A percentile compares a stretch with the other conserved stretches of the same genome.
Conservation (phyloP, 1,284 basidiomycete genomes). For the Melampsora larici-populina region DNA sequence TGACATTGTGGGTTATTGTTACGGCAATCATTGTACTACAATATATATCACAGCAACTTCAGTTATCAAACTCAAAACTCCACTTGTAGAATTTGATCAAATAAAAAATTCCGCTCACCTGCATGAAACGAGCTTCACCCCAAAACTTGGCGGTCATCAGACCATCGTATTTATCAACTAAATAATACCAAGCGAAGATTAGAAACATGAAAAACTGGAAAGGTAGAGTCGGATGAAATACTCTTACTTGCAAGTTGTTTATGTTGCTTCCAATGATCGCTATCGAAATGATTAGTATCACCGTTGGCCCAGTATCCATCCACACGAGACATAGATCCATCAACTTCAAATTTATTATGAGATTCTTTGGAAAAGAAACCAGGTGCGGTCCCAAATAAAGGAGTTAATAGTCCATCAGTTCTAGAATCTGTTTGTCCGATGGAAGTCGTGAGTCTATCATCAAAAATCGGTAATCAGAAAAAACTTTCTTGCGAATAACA, state of each 20-base stretch:
- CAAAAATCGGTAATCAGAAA: neutral
- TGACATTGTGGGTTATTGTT: slow-evolving; percentile 5
- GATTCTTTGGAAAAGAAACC: too few relatives aligned
- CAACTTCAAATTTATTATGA: too few relatives aligned
- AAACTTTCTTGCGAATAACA: too few relatives aligned
- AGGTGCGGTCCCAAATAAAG: too few relatives aligned
- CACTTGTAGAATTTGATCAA: neutral
- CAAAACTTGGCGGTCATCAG: neutral
- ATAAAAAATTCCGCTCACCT: neutral
- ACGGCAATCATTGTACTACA: neutral
- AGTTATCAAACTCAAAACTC: neutral
- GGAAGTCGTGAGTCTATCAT: neutral
- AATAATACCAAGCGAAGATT: neutral
- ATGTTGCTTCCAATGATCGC: slow-evolving; percentile 6
- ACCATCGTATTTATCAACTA: neutral
- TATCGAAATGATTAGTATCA: neutral
- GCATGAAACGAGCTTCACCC: neutral
- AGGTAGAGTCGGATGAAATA: neutral
- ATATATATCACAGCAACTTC: neutral
- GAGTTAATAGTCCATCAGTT: neutral
- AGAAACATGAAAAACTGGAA: neutral
- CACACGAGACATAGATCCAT: neutral
- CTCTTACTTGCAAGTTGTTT: neutral
- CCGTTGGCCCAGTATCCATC: neutral
- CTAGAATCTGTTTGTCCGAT: neutral